phyloP scores from a whole-genome alignment of 2,329 filamentous ascomycete genomes.

The Sclerotinia nivalis region DNA sequence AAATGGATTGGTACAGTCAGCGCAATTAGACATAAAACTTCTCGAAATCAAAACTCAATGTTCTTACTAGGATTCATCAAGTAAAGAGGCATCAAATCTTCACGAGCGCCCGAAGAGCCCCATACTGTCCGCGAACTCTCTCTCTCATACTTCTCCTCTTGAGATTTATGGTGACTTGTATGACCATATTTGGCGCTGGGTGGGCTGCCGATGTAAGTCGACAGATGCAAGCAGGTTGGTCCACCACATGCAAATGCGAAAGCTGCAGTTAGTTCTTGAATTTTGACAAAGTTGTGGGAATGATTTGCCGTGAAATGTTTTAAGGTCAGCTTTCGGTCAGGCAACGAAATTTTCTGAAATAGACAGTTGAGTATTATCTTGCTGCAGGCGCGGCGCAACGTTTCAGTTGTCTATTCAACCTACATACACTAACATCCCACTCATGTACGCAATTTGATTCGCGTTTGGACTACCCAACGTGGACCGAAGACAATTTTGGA shows the following conservation, averaged over 20 bases:
- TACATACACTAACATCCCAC: not conserved
- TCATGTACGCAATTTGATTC: not conserved
- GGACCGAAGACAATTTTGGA: not conserved
- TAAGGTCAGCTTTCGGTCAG: not conserved
- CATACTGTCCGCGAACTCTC: not conserved
- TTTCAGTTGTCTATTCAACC: conserved; percentile 11
- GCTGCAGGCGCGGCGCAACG: conserved; percentile 22
- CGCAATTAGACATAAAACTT: not conserved
- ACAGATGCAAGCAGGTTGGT: not conserved
- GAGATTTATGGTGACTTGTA: not conserved
- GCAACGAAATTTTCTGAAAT: not conserved
- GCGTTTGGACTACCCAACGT: not conserved
- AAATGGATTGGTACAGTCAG: not conserved
- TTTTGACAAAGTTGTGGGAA: not conserved
- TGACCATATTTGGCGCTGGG: not conserved
- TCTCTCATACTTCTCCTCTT: not conserved
- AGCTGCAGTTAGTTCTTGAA: not conserved
- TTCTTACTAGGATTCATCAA: not conserved
- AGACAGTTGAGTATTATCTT: not conserved
- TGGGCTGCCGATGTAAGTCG: not conserved
- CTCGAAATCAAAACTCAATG: not conserved
- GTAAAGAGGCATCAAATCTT: not conserved
- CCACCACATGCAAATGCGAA: not conserved
- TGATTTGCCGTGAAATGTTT: not conserved
- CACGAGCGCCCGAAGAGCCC: not conserved